Conservation (phyloP, 2,329 filamentous ascomycete species). For the Zymoseptoria crescenta region DNA sequence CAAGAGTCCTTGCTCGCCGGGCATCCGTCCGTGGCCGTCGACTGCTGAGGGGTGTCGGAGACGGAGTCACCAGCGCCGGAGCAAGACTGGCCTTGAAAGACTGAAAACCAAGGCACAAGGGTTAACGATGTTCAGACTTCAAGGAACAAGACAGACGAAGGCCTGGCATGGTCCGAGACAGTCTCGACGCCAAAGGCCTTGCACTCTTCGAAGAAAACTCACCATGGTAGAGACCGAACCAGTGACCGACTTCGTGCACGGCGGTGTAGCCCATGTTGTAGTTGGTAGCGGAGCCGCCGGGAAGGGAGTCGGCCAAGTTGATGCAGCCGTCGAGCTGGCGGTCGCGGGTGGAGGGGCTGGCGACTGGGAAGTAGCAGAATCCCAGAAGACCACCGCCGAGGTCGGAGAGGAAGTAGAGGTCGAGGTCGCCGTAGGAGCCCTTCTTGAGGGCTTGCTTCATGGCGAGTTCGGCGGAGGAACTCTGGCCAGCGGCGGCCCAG, state of each 20-base stretch:
- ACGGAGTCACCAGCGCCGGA: conserved; percentile 35
- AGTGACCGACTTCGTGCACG: conserved; percentile 37
- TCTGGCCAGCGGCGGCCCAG: conserved; percentile 42
- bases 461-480: conserved; percentile 29
- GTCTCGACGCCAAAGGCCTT: too few relatives aligned
- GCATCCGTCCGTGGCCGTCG: conserved; percentile 41
- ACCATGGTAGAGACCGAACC: not conserved
- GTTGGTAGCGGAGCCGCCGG: conserved; percentile 37
- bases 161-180: too few relatives aligned
- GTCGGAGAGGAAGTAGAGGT: conserved; percentile 51
- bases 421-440: conserved; percentile 45
- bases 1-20: conserved; percentile 43
- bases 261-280: conserved; percentile 39
- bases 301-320: conserved; percentile 46
- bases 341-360: conserved; percentile 33
- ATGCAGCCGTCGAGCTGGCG: conserved; percentile 45
- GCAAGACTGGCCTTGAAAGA: conserved; percentile 36
- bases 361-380: conserved; percentile 24
- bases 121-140: too few relatives aligned
- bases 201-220: too few relatives aligned
- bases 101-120: conserved; percentile 28
- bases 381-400: conserved; percentile 27
- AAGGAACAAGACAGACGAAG: too few relatives aligned
- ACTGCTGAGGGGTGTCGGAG: conserved; percentile 34
- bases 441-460: conserved; percentile 47